These are phyloP conservation scores for Fusarium piperis DNA, from an alignment of 2,329 filamentous ascomycete genomes.

Conservation along the genomic window DNA sequence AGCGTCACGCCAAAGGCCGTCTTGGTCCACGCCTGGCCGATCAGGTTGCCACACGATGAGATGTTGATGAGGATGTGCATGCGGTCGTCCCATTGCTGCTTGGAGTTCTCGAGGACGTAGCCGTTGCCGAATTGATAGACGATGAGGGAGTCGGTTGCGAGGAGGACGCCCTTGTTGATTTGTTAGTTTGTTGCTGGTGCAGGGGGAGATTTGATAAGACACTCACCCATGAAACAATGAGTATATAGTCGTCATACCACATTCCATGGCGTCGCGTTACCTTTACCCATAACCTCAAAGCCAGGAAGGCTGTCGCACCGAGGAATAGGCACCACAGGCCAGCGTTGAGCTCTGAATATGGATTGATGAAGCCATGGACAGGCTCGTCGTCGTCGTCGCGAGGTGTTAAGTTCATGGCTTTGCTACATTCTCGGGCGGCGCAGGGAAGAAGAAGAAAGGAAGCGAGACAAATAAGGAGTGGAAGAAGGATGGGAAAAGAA, in stretches of 20 bases:
- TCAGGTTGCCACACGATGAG: slow-evolving; percentile 49
- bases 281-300: slow-evolving; percentile 48
- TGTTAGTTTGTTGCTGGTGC: slow-evolving; percentile 3
- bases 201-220: neutral
- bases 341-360: slow-evolving; percentile 45
- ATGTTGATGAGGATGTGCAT: slow-evolving; percentile 63
- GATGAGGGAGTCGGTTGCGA: slow-evolving; percentile 58
- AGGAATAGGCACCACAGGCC: slow-evolving; percentile 48
- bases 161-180: slow-evolving; percentile 49
- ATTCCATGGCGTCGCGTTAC: slow-evolving; percentile 48
- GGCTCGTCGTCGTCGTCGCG: slow-evolving; percentile 36
- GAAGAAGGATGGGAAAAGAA: slow-evolving; percentile 18
- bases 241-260: slow-evolving; percentile 53
- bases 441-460: slow-evolving; percentile 3
- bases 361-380: slow-evolving; percentile 43
- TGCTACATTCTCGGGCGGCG: slow-evolving; percentile 26
- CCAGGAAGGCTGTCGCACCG: slow-evolving; percentile 45
- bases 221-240: slow-evolving; percentile 50
- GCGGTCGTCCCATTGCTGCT: slow-evolving; percentile 58
- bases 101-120: slow-evolving; percentile 52
- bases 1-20: slow-evolving; percentile 51
- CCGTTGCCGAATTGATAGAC: slow-evolving; percentile 58
- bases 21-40: slow-evolving; percentile 50
- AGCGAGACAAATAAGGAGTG: neutral
- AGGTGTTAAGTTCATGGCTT: slow-evolving; percentile 33